Percentiles rank a stretch among this genome's conserved stretches.
Evolutionary conservation across 139 green algal genomes (phyloP).

Genomic region (Eudorina sp.): DNA sequence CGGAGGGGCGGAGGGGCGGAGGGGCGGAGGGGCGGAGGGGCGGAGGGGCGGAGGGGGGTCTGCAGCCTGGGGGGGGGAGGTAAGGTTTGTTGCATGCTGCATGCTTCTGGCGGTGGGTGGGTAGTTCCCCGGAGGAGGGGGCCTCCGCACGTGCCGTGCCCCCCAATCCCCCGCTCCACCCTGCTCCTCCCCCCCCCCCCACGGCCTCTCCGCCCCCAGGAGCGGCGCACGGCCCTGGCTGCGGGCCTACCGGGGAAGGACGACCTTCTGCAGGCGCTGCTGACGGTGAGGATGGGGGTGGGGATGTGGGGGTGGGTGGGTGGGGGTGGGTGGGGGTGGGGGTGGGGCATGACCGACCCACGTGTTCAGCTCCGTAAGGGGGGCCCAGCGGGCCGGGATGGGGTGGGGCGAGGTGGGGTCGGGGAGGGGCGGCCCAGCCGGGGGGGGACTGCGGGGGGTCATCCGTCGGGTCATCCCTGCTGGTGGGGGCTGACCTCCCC

Average conservation of each 20-base stretch:
- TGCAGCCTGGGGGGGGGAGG: no score
- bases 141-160: no score
- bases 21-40: no score
- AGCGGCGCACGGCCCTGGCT: conserved; percentile 56
- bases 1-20: no score
- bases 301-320: background rate
- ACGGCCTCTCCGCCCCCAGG: conserved; percentile 3
- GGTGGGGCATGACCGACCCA: background rate
- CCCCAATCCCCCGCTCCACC: background rate
- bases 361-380: background rate
- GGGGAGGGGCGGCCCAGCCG: no score
- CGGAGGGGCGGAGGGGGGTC: no score
- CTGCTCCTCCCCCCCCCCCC: background rate
- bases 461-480: no score
- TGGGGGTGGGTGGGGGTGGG: background rate
- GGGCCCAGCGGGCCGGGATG: background rate
- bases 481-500: no score
- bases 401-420: background rate
- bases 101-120: no score
- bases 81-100: no score
- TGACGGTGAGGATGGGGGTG: conserved; percentile 46
- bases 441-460: no score
- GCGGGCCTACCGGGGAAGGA: conserved; percentile 31
- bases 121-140: no score
- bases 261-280: conserved; percentile 75